Evolutionary conservation across 2,329 filamentous ascomycete genomes (phyloP), one percentile per base, ranked within the genome.

Genomic region (Pseudogymnoascus pannorum): DNA sequence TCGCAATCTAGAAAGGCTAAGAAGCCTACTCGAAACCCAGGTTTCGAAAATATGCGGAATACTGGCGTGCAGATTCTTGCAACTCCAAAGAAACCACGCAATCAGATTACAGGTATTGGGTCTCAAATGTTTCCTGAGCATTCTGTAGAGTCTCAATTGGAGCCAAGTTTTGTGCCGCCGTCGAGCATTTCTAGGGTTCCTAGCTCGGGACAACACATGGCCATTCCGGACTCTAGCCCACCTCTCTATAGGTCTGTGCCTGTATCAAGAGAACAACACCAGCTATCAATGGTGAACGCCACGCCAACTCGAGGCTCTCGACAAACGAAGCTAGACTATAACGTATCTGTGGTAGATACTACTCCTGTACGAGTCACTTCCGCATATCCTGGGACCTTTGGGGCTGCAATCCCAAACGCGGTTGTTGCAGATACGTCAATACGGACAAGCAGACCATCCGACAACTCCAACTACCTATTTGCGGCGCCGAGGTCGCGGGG

Each of bases 1-100:
- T 77, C 76, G 12, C 75, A 76, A 54, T 70, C 76, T 24, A 75
- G 75, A 69, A 86, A 84, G 74, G 74, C 77, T 2, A 83, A 78
- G 68, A 87, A 81, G 66, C 79, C 78, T 1, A 63, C 70, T 22
- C 67, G 70, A n/a, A 75, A 74, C 59, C 72, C 72, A 4, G 61
- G 72, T 14, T 71, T 72, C 40, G 68, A 69, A 51, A 42, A 51
- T 33, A 31, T 48, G 38, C 33, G 36, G 26, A 7, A 24, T 14
- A 20, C 24, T 2, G 63, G 65, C 6, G 66, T 72, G n/a, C 70
- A 72, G 54, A 72, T 72, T 48, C 65, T 68, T 44, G 70, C 71
- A 42, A 73, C 71, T 12, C 71, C 71, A 16, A 72, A 69, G 59
- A 62, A 64, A 1, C 68, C 66, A 29, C 70, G 71, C 11, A 66